Conservation (phyloP, 2,329 filamentous ascomycete species). For the Myriosclerotinia curreyana region DNA sequence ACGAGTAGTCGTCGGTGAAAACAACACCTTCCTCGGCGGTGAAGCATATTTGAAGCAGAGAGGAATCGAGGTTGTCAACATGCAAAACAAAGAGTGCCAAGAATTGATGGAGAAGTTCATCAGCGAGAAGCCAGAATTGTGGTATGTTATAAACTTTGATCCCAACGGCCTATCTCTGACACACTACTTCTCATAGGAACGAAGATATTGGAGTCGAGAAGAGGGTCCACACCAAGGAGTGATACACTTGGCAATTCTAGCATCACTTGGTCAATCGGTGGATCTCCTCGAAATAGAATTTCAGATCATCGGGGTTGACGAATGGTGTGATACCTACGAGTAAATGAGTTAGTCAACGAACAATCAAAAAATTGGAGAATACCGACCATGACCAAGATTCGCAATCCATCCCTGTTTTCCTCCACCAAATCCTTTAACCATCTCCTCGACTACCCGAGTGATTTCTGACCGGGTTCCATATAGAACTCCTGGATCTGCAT, state of each 20-base stretch:
- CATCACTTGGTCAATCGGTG: constrained; percentile 57
- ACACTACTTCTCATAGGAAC: constrained; percentile 45
- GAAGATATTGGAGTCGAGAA: constrained; percentile 56
- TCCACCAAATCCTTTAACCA: constrained; percentile 79
- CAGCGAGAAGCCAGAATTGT: constrained; percentile 66
- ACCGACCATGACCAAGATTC: constrained; percentile 88
- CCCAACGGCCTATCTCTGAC: background rate
- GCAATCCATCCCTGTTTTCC: constrained; percentile 93
- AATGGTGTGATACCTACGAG: constrained; percentile 80
- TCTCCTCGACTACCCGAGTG: constrained; percentile 74
- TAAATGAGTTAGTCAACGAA: constrained; percentile 28
- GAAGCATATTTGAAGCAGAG: constrained; percentile 66
- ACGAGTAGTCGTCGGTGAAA: constrained; percentile 74
- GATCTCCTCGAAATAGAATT: constrained; percentile 91
- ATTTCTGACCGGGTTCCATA: constrained; percentile 84
- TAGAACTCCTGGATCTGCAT: constrained; percentile 88
- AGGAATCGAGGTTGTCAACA: constrained; percentile 70
- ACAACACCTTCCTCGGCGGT: constrained; percentile 66
- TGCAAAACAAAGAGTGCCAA: constrained; percentile 63
- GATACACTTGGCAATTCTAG: background rate
- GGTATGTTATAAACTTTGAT: constrained; percentile 46
- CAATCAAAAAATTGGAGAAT: constrained; percentile 10
- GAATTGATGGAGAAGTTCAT: constrained; percentile 71
- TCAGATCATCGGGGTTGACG: constrained; percentile 89
- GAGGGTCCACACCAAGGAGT: constrained; percentile 43